Percentiles rank a stretch among this genome's conserved stretches.
Evolutionary conservation across 116 monocot genomes (phyloP).

Genomic region (Phalaenopsis hybrid): DNA sequence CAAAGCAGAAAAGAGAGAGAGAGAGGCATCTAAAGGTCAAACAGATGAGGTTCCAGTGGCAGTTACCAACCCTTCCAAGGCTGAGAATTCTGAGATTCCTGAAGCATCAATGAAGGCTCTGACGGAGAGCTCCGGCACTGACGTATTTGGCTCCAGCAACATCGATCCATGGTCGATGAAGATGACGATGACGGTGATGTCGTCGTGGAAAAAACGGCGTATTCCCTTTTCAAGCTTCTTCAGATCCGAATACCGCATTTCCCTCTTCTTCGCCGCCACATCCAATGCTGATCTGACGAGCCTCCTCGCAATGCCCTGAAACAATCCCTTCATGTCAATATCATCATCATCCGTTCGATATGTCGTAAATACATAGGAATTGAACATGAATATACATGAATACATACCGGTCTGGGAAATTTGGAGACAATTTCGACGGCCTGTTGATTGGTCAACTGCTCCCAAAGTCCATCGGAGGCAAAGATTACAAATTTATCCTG

Average conservation of each 20-base stretch:
- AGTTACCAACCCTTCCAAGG: constrained; percentile 7
- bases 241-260: constrained; percentile 53
- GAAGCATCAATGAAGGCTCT: constrained; percentile 52
- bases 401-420: constrained; percentile 56
- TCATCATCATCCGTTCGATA: not conserved
- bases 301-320: constrained; percentile 71
- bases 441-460: constrained; percentile 72
- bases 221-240: constrained; percentile 63
- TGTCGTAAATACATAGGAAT: not conserved
- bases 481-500: constrained; percentile 77
- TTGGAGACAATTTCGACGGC: constrained; percentile 63
- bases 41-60: not conserved
- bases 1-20: not conserved
- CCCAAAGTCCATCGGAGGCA: constrained; percentile 91
- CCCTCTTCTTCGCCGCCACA: constrained; percentile 53
- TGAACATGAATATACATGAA: not conserved
- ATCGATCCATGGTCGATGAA: constrained; percentile 61
- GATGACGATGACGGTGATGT: constrained; percentile 72
- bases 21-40: not conserved
- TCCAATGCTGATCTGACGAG: constrained; percentile 52
- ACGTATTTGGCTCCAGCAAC: constrained; percentile 14
- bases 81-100: constrained; percentile 41
- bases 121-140: constrained; percentile 47
- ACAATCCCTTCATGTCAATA: not conserved
- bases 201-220: constrained; percentile 77